phyloP scores from a whole-genome alignment of 306 rosid species.

The Bauhinia variegata region DNA sequence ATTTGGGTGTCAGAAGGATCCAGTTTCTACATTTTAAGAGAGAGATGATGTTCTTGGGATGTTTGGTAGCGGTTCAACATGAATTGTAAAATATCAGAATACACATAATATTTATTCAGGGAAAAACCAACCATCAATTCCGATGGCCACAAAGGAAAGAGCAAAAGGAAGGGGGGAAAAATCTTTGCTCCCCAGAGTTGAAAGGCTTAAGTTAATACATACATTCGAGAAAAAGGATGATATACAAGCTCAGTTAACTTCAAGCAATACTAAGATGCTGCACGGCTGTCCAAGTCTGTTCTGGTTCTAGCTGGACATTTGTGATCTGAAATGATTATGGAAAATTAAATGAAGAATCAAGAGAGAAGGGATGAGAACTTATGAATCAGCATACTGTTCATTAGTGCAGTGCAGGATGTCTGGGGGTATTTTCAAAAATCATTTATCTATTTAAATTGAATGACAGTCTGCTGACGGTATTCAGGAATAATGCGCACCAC shows the following conservation, averaged over 20 bases:
- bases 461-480: neutral
- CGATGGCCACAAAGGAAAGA: neutral
- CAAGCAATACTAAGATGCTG: conserved; percentile 73
- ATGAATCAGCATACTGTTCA: conserved; percentile 16
- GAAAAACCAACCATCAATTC: neutral
- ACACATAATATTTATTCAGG: neutral
- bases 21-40: conserved; percentile 34
- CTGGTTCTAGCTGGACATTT: conserved; percentile 70
- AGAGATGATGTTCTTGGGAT: conserved; percentile 32
- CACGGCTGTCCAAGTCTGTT: conserved; percentile 84
- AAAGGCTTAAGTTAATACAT: neutral
- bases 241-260: conserved; percentile 20
- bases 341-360: conserved; percentile 36
- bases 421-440: neutral
- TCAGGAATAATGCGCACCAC: conserved; percentile 23
- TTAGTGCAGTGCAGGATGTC: conserved; percentile 14
- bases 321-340: conserved; percentile 62
- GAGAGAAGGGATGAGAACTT: conserved; percentile 13
- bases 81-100: neutral
- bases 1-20: conserved; percentile 33
- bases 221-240: too few species aligned
- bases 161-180: neutral
- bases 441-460: neutral
- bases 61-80: neutral
- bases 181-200: conserved; percentile 2